Evolutionary conservation across 345 rosid genomes (phyloP), one percentile per base, ranked within the genome.

Genomic region (Leavenworthia alabamica): DNA sequence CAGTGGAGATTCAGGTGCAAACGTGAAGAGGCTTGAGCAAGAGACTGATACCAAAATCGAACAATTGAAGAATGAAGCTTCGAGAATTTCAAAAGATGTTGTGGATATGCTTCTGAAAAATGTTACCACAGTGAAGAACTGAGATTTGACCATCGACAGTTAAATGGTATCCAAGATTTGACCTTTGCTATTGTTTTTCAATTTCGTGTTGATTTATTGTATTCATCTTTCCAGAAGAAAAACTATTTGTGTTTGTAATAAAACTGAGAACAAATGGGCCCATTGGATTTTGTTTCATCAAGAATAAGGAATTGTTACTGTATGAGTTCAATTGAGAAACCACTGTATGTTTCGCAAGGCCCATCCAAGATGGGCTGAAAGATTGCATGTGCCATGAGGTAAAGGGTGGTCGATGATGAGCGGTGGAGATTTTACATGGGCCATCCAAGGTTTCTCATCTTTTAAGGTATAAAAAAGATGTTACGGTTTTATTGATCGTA

Each of bases 1-100:
- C 7, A 82, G 88, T 46, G 97, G 94, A 31, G 90, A 88, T 70
- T 90, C 97, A 0, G 94, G 97, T 42, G 87, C 89, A 41, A 90
- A 82, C 57, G 94, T 88, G 73, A 87, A 81, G 82, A 79, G 94
- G 74, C 90, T 87, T 6, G 97, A 87, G 77, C 56, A 64, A 41
- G 95, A 90, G 74, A 89, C 97, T 4, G 79, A 73, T 11, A 66
- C 71, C 6, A 90, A 85, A 81, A 90, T 87, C 62, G 65, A 67
- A 28, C 83, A 85, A 50, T 73, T 82, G 77, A 82, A 82, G 75
- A 76, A 60, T 2, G 77, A 90, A 64, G 83, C 78, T 41, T 23
- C 83, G 3, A 78, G 82, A 67, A 83, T 87, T 20, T 81, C 86
- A 3, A 53, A 50, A 24, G 87, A 82, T 59, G 85, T 81, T 9